Evolutionary conservation across 129 eudicot genomes (phyloP).

Genomic region (Flaveria bidentis): DNA sequence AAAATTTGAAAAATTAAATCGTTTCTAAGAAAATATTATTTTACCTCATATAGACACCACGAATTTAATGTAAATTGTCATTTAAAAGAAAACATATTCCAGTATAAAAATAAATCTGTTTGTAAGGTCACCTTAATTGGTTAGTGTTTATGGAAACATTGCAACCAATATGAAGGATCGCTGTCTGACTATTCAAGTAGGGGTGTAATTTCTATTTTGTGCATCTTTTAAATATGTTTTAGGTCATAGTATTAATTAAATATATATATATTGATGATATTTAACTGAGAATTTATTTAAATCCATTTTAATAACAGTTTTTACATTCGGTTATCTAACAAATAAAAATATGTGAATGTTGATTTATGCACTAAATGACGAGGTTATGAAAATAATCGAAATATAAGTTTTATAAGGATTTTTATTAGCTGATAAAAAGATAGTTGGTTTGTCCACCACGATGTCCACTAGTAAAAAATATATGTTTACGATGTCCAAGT

Average conservation of each 20-base stretch:
- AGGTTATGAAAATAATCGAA: no score
- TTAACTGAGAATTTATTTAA: no score
- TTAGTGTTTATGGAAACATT: background rate
- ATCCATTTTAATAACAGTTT: no score
- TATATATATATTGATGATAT: no score
- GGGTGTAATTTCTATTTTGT: no score
- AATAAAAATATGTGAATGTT: background rate
- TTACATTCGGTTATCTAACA: no score
- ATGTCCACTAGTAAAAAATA: background rate
- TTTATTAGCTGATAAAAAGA: background rate
- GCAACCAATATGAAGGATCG: background rate
- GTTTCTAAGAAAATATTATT: background rate
- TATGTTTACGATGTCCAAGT: slow-evolving; percentile 18
- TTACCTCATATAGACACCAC: background rate
- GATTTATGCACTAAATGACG: background rate
- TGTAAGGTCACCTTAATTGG: background rate
- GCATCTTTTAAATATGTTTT: no score
- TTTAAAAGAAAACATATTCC: background rate
- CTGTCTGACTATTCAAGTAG: no score
- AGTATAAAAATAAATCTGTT: no score
- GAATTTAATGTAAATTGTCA: background rate
- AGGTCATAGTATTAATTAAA: no score
- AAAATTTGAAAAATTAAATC: background rate
- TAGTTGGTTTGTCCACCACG: background rate
- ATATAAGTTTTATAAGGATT: no score